These are phyloP conservation scores for Biancaea sappan DNA, from an alignment of 306 rosid genomes.

Conservation along the genomic window DNA sequence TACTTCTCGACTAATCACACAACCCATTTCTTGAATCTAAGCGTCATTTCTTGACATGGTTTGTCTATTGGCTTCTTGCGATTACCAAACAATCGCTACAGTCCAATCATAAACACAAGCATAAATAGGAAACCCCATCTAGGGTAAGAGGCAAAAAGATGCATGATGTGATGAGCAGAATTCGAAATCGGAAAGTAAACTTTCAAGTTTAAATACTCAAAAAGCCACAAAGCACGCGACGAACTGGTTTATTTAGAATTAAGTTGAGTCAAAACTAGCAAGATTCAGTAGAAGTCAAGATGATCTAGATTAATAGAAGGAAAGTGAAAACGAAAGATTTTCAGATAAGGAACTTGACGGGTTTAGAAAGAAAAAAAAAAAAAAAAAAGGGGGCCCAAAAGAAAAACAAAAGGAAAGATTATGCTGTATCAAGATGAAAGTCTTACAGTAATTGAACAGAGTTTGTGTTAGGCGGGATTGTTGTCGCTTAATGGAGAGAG, in stretches of 20 bases:
- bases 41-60: slow-evolving; percentile 64
- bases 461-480: slow-evolving; percentile 12
- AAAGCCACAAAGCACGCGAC: slow-evolving; percentile 27
- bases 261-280: slow-evolving; percentile 36
- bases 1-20: slow-evolving; percentile 76
- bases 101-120: slow-evolving; percentile 26
- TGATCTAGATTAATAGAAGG: slow-evolving; percentile 38
- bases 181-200: slow-evolving; percentile 28
- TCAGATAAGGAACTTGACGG: slow-evolving; percentile 37
- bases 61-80: slow-evolving; percentile 9
- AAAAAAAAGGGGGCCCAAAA: slow-evolving; percentile 35
- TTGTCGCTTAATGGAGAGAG: slow-evolving; percentile 21
- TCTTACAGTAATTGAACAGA: slow-evolving; percentile 52
- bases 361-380: slow-evolving; percentile 28
- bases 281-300: slow-evolving; percentile 33
- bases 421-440: slow-evolving; percentile 14
- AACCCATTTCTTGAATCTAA: slow-evolving; percentile 79
- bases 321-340: slow-evolving; percentile 36
- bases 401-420: not conserved
- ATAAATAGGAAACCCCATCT: not conserved
- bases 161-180: slow-evolving; percentile 31
- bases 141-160: slow-evolving; percentile 12
- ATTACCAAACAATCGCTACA: slow-evolving; percentile 38
- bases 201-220: not conserved
- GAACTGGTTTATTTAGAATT: slow-evolving; percentile 9